Evolutionary conservation across 23 red algal genomes (phyloP).

Genomic region (Gracilaria caudata): DNA sequence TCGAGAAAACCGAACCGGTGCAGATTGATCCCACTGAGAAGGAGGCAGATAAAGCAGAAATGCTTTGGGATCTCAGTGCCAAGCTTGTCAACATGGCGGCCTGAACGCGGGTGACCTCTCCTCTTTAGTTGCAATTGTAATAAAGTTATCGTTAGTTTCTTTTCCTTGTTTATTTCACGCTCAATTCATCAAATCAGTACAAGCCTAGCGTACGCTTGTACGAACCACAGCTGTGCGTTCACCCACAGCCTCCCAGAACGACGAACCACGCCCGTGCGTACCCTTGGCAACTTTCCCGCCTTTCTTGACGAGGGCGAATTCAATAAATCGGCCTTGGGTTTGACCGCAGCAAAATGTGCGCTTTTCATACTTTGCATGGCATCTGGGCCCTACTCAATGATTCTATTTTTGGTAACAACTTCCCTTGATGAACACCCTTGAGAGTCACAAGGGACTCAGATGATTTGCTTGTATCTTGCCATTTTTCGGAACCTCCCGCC

Average conservation of each 20-base stretch:
- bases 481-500: neutral
- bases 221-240: no score
- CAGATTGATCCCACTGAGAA: constrained; percentile 63
- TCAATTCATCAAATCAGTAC: no score
- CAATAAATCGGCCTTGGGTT: neutral
- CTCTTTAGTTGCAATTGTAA: neutral
- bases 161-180: neutral
- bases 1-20: constrained; percentile 62
- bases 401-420: neutral
- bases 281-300: no score
- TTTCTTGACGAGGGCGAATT: no score
- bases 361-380: neutral
- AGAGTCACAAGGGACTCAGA: neutral
- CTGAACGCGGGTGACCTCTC: neutral
- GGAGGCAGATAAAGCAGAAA: constrained; percentile 78
- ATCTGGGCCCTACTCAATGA: neutral
- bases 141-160: neutral
- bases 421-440: neutral
- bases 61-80: constrained; percentile 82
- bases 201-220: no score
- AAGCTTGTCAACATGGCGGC: constrained; percentile 54
- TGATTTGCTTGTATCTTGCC: neutral
- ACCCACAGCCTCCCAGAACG: no score
- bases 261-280: no score
- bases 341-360: neutral